These are phyloP conservation scores for Neurospora sp. DNA, from an alignment of 495 filamentous ascomycete genomes.

Conservation along the genomic window DNA sequence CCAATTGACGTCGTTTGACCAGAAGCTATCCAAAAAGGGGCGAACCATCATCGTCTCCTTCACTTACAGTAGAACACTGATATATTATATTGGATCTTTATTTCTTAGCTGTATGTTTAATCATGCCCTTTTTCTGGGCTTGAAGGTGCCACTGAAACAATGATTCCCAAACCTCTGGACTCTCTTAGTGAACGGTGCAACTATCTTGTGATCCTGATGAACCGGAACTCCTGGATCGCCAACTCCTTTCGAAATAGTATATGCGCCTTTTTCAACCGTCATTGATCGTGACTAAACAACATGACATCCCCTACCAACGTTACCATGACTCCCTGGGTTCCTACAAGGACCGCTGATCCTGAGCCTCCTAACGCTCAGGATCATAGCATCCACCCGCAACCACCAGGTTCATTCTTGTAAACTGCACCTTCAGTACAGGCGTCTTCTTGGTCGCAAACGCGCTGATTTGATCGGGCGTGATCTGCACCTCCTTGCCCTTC, in stretches of 20 bases:
- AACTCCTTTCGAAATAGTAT: neutral
- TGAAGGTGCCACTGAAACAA: neutral
- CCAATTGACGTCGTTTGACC: neutral
- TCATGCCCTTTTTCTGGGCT: neutral
- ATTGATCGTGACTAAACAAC: neutral
- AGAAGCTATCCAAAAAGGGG: neutral
- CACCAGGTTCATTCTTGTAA: slow-evolving; percentile 87
- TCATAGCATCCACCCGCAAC: slow-evolving; percentile 77
- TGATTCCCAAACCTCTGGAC: neutral
- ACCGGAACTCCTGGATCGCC: neutral
- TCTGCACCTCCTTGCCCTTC: slow-evolving; percentile 80
- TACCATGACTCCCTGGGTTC: neutral
- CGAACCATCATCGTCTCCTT: neutral
- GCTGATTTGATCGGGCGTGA: slow-evolving; percentile 85
- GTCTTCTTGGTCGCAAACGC: slow-evolving; percentile 94
- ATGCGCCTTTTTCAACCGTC: neutral
- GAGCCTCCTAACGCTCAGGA: slow-evolving; percentile 24
- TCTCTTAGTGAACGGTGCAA: neutral
- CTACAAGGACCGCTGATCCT: neutral
- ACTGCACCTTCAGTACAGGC: slow-evolving; percentile 85
- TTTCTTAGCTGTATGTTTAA: neutral
- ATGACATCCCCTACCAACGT: neutral
- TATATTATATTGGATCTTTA: neutral
- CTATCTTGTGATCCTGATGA: neutral
- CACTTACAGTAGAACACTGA: neutral